A percentile compares a stretch with the other conserved stretches of the same genome.
These are phyloP conservation scores for Suillus clintonianus DNA, from an alignment of 768 basidiomycete species.

Conservation along the genomic window DNA sequence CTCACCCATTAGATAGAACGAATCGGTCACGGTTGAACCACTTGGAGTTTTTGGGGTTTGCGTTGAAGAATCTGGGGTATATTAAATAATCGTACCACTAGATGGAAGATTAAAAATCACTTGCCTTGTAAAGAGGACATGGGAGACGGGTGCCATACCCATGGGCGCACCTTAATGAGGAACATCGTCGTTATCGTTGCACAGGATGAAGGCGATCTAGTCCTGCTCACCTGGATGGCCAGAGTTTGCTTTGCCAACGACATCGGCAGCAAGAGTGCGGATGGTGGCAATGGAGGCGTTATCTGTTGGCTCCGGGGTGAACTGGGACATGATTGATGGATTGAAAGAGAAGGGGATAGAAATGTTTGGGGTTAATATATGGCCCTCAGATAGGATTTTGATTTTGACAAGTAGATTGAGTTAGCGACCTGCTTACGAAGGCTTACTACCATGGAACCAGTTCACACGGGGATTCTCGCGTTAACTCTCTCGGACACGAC, in stretches of 20 bases:
- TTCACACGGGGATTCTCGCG: conserved; percentile 5
- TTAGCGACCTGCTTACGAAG: conserved; percentile 6
- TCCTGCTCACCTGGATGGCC: conserved; percentile 76
- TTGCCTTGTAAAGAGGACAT: conserved; percentile 78
- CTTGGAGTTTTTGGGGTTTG: conserved; percentile 85
- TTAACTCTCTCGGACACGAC: conserved; percentile 4
- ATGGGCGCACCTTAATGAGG: conserved; percentile 74
- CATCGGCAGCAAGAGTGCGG: conserved; percentile 74
- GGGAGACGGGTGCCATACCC: conserved; percentile 88
- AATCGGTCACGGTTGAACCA: conserved; percentile 98
- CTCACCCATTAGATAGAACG: conserved; percentile 92
- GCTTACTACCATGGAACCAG: conserved; percentile 17
- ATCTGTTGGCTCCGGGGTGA: conserved; percentile 45
- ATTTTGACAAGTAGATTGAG: neutral
- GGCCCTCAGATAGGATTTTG: neutral
- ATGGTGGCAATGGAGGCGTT: conserved; percentile 68
- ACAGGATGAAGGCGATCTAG: neutral
- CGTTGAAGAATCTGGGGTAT: conserved; percentile 70
- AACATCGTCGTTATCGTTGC: conserved; percentile 2
- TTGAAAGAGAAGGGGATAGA: conserved; percentile 13
- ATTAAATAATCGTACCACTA: neutral
- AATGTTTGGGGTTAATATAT: conserved; percentile 7
- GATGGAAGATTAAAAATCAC: neutral
- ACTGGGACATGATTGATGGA: conserved; percentile 39
- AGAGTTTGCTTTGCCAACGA: conserved; percentile 87